Percentiles rank a stretch among this genome's conserved stretches.
phyloP scores from a whole-genome alignment of 2,329 filamentous ascomycete species.

The Lizonia empirigonia region DNA sequence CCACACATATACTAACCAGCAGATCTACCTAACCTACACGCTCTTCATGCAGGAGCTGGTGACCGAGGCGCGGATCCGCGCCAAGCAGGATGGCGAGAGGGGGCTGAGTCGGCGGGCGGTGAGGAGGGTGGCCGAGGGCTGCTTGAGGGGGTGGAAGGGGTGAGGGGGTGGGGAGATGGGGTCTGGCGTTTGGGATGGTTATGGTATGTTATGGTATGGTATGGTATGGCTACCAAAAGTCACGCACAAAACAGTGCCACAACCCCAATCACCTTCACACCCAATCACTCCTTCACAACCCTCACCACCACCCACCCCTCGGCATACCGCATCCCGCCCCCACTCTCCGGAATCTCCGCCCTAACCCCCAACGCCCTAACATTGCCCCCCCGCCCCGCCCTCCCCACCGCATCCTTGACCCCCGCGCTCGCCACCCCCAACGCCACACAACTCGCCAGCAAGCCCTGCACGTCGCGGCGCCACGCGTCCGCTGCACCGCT shows the following conservation, averaged over 20 bases:
- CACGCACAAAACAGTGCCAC: no score
- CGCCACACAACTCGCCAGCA: slow-evolving; percentile 42
- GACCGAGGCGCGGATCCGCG: slow-evolving; percentile 77
- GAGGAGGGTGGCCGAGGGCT: slow-evolving; percentile 73
- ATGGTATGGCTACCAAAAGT: no score
- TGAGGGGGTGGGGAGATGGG: slow-evolving; percentile 11
- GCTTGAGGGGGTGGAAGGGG: slow-evolving; percentile 47
- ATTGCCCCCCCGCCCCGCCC: neutral
- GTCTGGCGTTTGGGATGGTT: slow-evolving; percentile 1
- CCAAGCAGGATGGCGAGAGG: slow-evolving; percentile 74
- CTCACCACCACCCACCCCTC: slow-evolving; percentile 56
- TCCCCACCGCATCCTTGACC: slow-evolving; percentile 25
- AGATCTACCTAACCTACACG: slow-evolving; percentile 86
- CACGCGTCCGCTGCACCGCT: slow-evolving; percentile 48
- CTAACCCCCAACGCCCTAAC: slow-evolving; percentile 28
- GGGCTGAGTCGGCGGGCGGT: slow-evolving; percentile 76
- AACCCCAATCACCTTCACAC: neutral
- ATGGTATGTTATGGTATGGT: slow-evolving; percentile 2
- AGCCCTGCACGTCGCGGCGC: slow-evolving; percentile 42
- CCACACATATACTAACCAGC: slow-evolving; percentile 14
- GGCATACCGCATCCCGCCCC: slow-evolving; percentile 49
- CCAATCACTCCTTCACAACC: slow-evolving; percentile 30
- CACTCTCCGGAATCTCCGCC: slow-evolving; percentile 46
- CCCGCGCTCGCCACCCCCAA: slow-evolving; percentile 38
- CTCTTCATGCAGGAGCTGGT: slow-evolving; percentile 79